Percentiles rank a stretch among this genome's conserved stretches.
Evolutionary conservation across 768 basidiomycete species (phyloP).

Genomic region (Kwoniella sp.): DNA sequence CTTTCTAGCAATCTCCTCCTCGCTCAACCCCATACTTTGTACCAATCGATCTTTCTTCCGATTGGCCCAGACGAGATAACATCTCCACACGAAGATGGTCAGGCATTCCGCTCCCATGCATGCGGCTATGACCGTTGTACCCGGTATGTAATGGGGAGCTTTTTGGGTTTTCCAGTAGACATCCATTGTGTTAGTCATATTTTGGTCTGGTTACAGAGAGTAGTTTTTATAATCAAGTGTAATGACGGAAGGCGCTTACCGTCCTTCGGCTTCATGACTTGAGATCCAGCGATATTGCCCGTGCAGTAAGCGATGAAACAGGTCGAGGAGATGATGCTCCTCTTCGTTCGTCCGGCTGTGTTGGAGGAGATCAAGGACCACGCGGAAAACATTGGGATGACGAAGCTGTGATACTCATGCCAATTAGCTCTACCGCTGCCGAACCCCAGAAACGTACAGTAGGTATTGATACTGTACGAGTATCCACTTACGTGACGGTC

Average conservation of each 20-base stretch:
- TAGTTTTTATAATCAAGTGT: no score
- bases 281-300: constrained; percentile 35
- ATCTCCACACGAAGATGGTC: constrained; percentile 31
- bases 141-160: constrained; percentile 38
- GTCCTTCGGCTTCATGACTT: constrained; percentile 34
- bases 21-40: constrained; percentile 18
- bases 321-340: constrained; percentile 21
- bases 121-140: constrained; percentile 27
- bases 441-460: no score
- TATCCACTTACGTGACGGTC: constrained; percentile 24
- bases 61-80: constrained; percentile 33
- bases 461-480: no score
- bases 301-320: constrained; percentile 36
- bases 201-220: no score
- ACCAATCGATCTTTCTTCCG: constrained; percentile 18
- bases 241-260: no score
- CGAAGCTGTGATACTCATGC: constrained; percentile 23
- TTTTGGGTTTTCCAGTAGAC: no score
- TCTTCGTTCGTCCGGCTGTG: constrained; percentile 42
- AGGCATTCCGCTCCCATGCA: constrained; percentile 29
- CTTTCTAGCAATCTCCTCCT: constrained; percentile 27
- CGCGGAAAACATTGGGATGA: constrained; percentile 24
- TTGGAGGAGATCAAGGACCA: constrained; percentile 39
- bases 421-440: no score
- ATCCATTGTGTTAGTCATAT: no score